Base-by-base conservation (phyloP, 2,329 filamentous ascomycete genomes). In the Sclerotinia spermophila region DNA sequence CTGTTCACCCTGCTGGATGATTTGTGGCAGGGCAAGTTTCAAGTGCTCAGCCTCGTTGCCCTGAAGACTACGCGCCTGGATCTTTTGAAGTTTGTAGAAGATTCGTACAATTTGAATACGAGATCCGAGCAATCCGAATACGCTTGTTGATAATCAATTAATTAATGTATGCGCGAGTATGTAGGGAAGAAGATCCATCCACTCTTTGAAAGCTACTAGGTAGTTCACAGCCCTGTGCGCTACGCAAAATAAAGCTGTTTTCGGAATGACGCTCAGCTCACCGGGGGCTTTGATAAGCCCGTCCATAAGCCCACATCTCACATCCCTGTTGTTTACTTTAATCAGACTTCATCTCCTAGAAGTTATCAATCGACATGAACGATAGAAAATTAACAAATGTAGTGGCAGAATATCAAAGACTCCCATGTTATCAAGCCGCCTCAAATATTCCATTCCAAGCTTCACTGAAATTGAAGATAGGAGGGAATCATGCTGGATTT, bases 31-130 rank as follows among this genome's bases (percentile, higher is more conserved):
- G 21, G 33, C 42, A 35, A 38, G 40, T 68, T 61, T 62, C 55
- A 62, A 68, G 56, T 38, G 58, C 67, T 64, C 67, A 69, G 67
- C 67, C 67, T 69, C 67, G 44, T 69, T 69, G 33, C 33, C 35
- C 27, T 40, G 42, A 17, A 33, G 30, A n/a, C n/a, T 48, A 35
- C 33, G 56, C 67, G 56, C 30, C n/a, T 19, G 21, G 42, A 58
- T 30, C 33, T 21, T 58, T n/a, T 58, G 48, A 30, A 42, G 64
- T 42, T 58, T 58, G 35, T 27, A 30, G 11, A 44, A n/a, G n/a
- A 7, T 13, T n/a, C 24, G 40, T 40, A 24, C 30, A 65, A 6
- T 33, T 33, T 17, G 5, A 62, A 35, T 38, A 38, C n/a, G 35
- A 53, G 40, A 62, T 53, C 62, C 62, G 62, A 66, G 45, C 30